Base-by-base conservation (phyloP, 768 basidiomycete genomes). In the Nevesoporus exiguus region DNA sequence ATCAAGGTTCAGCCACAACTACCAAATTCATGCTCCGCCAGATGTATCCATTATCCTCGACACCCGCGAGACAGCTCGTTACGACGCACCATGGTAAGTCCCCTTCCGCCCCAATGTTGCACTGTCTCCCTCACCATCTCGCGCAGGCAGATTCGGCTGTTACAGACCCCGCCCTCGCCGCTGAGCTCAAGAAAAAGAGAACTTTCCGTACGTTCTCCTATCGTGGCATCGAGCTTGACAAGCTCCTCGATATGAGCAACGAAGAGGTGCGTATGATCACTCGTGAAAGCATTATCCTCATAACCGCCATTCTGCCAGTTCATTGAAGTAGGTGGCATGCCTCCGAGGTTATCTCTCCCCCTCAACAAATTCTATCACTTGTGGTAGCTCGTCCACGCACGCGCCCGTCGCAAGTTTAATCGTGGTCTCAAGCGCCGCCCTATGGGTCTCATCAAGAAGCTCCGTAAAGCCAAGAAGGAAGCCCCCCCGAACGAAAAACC, bases 401-500 rank as follows among this genome's bases (percentile, higher is more conserved):
- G 97, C 73, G 97, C 96, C 50, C 93, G 97, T 69, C 84, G 97
- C 71, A 92, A 96, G 74, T 99, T 99, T 88, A 90, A 93, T 76
- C 91, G 97, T 65, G 97, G 97, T 67, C 88, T 99, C 67, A 98
- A 98, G 81, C 91, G 95, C 77, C 88, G 88, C 73, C 95, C 97
- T 40, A 89, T 99, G 88, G 93, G 93, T 61, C 85, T 99, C 63
- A 98, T 99, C 73, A 98, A 98, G 83, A 99, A 99, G 77, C 83
- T 99, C 65, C 92, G 97, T 75, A 96, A 97, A 77, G 93, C 97
- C 55, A 99, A 99, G 85, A 98, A 96, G 80, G 94, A 98, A 75
- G 93, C 94, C n/a, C 90, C 85, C 53, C 91, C 96, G 63, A 97
- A 98, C 77, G 95, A 98, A 79, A 98, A 99, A 82, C 97, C 97